Evolutionary conservation across 2,329 filamentous ascomycete genomes (phyloP), one percentile per base, ranked within the genome.

Genomic region (Aureobasidium sp.): DNA sequence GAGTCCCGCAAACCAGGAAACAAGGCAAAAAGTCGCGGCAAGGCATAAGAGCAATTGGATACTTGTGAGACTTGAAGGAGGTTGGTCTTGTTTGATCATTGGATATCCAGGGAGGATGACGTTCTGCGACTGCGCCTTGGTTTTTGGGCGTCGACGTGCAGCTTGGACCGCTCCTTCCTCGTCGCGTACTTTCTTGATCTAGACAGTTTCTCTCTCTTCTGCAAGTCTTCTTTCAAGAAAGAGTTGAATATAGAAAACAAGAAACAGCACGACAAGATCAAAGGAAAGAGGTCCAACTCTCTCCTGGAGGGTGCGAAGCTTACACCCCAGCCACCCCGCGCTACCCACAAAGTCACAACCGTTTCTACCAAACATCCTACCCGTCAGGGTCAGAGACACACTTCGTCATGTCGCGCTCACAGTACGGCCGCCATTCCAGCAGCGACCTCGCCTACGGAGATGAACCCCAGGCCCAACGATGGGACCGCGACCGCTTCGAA

Each of bases 401-500:
- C 11, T 33, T 24, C 27, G 53, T 35, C 54, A 63, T 63, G 61
- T 60, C 61, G 17, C 44, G 61, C 19, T 63, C 39, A 15, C 31
- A 56, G 5, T 42, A 48, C 42, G 44, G 44, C 12, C 64, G 66
- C 24, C 60, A 64, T 29, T 77, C 75, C n/a, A 73, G 74, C 22
- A 76, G 76, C 64, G 73, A 76, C 62, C 71, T 79, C 50, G 73
- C 74, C 47, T 74, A 73, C 65, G 74, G 71, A 64, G 77, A 79
- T 31, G 72, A 76, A 24, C 73, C 74, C n/a, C 62, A 63, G 40
- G 68, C 70, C 56, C 72, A 79, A 66, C 73, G 78, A 67, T 81
- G 78, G 78, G 78, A 81, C 66, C 74, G 78, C 63, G 78, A 79
- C 63, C 74, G 74, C 63, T 80, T 81, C 65, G 78, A 81, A 70